phyloP scores from a whole-genome alignment of 2,329 filamentous ascomycete genomes.

The Verticillium nonalfalfae region DNA sequence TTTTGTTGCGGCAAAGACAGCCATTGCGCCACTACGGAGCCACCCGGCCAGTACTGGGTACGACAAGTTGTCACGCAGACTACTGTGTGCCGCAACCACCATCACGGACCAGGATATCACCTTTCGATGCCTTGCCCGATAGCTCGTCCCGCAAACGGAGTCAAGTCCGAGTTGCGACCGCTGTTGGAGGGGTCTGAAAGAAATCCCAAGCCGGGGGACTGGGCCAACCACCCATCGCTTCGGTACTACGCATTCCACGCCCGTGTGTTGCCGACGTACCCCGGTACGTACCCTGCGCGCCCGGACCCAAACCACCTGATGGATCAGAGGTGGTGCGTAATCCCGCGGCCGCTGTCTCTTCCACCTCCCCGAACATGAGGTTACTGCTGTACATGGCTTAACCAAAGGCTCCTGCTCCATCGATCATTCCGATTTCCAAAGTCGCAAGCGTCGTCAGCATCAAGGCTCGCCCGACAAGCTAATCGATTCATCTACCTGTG shows the following conservation, averaged over 20 bases:
- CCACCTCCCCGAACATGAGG: background rate
- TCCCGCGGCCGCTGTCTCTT: background rate
- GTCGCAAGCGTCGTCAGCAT: background rate
- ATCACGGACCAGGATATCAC: background rate
- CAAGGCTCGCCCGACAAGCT: background rate
- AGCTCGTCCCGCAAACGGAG: background rate
- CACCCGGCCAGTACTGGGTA: background rate
- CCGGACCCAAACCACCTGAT: background rate
- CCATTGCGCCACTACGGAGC: background rate
- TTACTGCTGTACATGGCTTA: background rate
- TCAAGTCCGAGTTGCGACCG: background rate
- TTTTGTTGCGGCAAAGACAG: background rate
- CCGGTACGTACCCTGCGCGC: too few species aligned
- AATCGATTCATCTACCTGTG: too few species aligned
- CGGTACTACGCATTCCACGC: background rate
- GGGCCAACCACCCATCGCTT: background rate
- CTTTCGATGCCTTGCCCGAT: background rate
- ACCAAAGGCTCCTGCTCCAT: background rate
- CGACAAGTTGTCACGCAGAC: background rate
- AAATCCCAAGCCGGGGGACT: background rate
- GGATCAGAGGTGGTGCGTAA: background rate
- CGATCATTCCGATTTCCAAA: background rate
- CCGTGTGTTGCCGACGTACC: background rate
- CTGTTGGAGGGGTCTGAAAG: background rate
- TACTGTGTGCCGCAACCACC: background rate